These are phyloP conservation scores for Rosa chinensis DNA, from an alignment of 306 rosid species.

Conservation along the genomic window DNA sequence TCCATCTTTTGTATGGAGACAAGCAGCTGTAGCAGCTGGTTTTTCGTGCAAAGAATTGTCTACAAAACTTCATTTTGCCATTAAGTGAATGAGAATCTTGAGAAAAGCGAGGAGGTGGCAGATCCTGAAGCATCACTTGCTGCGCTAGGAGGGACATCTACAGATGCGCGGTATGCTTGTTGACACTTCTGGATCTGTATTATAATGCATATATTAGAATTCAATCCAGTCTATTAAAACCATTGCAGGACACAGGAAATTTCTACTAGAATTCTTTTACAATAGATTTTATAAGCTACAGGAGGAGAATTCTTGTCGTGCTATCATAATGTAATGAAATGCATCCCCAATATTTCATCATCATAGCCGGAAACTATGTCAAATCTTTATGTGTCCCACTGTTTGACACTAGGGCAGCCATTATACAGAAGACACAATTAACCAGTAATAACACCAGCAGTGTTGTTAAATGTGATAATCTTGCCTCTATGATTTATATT, in stretches of 20 bases:
- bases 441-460: not conserved
- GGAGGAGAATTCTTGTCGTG: not conserved
- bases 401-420: not conserved
- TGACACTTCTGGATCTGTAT: constrained; percentile 89
- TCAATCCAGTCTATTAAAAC: not conserved
- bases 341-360: not conserved
- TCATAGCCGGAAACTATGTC: not conserved
- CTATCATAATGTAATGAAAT: not conserved
- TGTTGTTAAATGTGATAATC: not conserved
- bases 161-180: constrained; percentile 71
- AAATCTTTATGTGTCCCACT: not conserved
- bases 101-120: constrained; percentile 69
- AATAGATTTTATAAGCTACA: not conserved
- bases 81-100: constrained; percentile 83
- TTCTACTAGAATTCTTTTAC: not conserved
- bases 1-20: constrained; percentile 26
- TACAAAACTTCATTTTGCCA: constrained; percentile 35
- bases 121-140: constrained; percentile 66
- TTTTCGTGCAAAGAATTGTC: constrained; percentile 28
- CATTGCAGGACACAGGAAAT: not conserved
- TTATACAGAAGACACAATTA: not conserved
- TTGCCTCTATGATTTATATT: not conserved
- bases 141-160: constrained; percentile 67
- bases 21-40: constrained; percentile 31
- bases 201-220: constrained; percentile 23